Evolutionary conservation across 176 grass and related monocot genomes (phyloP), one percentile per base, ranked within the genome.

Genomic region (Aegilops tauschii): DNA sequence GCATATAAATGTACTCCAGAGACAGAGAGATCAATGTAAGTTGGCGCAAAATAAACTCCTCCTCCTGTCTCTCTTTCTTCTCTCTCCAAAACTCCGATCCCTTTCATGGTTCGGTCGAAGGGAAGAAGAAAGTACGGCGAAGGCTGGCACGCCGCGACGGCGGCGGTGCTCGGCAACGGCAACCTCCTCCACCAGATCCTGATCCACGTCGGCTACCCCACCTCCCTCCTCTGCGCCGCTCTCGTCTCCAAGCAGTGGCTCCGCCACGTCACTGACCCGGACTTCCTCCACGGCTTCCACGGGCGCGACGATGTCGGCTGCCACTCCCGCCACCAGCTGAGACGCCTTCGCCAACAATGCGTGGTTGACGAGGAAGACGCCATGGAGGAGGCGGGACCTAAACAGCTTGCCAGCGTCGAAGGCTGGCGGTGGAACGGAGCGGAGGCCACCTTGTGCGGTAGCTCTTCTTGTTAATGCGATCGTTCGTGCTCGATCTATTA

Each of bases 151-250:
- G n/a, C 2, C 71, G 39, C n/a, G 23, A 74, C 13, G 12, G 23
- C 40, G 40, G 40, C 12, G 40, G 71, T 74, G 71, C 71, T 74
- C 5, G 40, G 40, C 71, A 74, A 74, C 23, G n/a, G 47, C 40
- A 74, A 74, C 71, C 71, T 74, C 70, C 70, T 49, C 42, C 72
- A 75, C 23, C 72, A 49, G 12, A 75, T 75, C 42, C 42, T 75
- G 40, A 44, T 75, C 72, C 42, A 17, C 42, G 0, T 75, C 40
- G 13, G 3, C 42, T 75, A 49, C 42, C 72, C 72, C 12, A 75
- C 72, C 12, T 49, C 72, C 1, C 23, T 75, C 72, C 6, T 75
- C 12, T 75, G 72, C 42, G 42, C 4, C 42, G 12, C 72, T 14
- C 12, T 75, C 21, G 72, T 75, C 72, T 75, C 12, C 40, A 75